These are phyloP conservation scores for Colletotrichum tropicicola DNA, from an alignment of 2,329 filamentous ascomycete genomes.

Conservation along the genomic window DNA sequence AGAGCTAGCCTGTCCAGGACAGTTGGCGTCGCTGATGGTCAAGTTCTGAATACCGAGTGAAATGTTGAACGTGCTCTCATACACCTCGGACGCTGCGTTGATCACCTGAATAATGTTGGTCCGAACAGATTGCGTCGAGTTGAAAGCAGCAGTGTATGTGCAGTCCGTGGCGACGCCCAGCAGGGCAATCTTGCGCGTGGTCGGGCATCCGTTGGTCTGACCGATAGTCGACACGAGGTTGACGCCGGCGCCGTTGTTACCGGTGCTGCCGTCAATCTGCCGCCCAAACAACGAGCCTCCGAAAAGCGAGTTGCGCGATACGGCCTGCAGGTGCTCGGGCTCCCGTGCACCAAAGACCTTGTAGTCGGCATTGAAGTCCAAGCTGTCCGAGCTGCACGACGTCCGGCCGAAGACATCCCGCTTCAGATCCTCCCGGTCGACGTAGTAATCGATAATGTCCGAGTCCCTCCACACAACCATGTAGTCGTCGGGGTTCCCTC, in stretches of 20 bases:
- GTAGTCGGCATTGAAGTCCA: slow-evolving; percentile 81
- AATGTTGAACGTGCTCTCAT: slow-evolving; percentile 93
- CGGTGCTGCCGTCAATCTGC: slow-evolving; percentile 74
- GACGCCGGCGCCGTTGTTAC: slow-evolving; percentile 80
- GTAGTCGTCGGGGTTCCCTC: slow-evolving; percentile 68
- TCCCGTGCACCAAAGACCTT: slow-evolving; percentile 60
- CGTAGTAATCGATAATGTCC: slow-evolving; percentile 67
- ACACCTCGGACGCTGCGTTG: slow-evolving; percentile 86
- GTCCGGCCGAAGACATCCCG: slow-evolving; percentile 56
- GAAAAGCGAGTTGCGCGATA: slow-evolving; percentile 74
- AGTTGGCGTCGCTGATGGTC: slow-evolving; percentile 78
- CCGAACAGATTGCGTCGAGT: slow-evolving; percentile 69
- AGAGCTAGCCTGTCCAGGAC: slow-evolving; percentile 73
- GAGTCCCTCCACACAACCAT: slow-evolving; percentile 96
- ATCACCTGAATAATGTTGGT: slow-evolving; percentile 84
- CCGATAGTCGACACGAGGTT: slow-evolving; percentile 85
- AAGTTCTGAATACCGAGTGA: slow-evolving; percentile 90
- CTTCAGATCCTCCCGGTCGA: slow-evolving; percentile 70
- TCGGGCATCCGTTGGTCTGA: slow-evolving; percentile 83
- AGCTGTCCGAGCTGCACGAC: slow-evolving; percentile 77
- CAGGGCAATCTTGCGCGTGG: slow-evolving; percentile 88
- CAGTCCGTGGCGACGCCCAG: slow-evolving; percentile 95
- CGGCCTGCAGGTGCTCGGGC: slow-evolving; percentile 61
- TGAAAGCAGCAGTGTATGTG: slow-evolving; percentile 80
- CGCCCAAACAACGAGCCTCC: slow-evolving; percentile 78